Base-by-base conservation (phyloP, 768 basidiomycete genomes). In the Wakefieldia striispora region DNA sequence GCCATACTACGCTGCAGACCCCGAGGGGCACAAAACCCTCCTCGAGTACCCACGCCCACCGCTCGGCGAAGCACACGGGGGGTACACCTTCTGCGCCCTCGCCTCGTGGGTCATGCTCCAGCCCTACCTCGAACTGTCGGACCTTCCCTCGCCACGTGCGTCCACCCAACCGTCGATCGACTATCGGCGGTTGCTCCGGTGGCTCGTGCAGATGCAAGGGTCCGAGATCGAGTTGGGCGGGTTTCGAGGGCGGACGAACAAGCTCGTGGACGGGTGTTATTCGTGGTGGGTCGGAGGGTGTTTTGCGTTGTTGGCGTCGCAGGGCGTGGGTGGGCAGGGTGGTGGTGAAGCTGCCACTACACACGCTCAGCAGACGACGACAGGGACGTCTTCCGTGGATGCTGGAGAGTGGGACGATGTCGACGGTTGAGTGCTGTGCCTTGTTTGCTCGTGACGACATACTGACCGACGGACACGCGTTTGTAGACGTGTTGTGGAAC, bases 221-320 rank as follows among this genome's bases (percentile, higher is more conserved):
- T 68, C 71, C 2, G 84, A 84, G 37, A 76, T 79, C 11, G 95
- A 98, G 62, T 75, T 93, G 9, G 95, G 94, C 3, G 97, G 97
- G 2, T 98, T 99, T 70, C 79, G 78, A 47, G 97, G 97, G 0
- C 75, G 97, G 45, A 91, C 92, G 56, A 99, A 98, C 66, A 99
- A 99, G 67, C 79, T 99, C n/a, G 95, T 99, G 0, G 97, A 99
- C 60, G 97, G 95, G 4, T 99, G 97, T 68, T 99, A 99, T 68
- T 86, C 88, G n/a, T 99, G 97, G 97, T 99, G 95, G 97, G 90
- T 92, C 20, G 97, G 91, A 2, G 95, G 95, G 0, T 78, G 87
- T 14, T 91, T 97, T 63, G 76, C 80, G 0, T 70, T 97, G 8
- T 70, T 97, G 0, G 89, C 90, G 49, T 82, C 80, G 23, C 59